Evolutionary conservation across 176 grass and related monocot species (phyloP), one percentile per base, ranked within the genome.

Genomic region (Triticum turgidum): DNA sequence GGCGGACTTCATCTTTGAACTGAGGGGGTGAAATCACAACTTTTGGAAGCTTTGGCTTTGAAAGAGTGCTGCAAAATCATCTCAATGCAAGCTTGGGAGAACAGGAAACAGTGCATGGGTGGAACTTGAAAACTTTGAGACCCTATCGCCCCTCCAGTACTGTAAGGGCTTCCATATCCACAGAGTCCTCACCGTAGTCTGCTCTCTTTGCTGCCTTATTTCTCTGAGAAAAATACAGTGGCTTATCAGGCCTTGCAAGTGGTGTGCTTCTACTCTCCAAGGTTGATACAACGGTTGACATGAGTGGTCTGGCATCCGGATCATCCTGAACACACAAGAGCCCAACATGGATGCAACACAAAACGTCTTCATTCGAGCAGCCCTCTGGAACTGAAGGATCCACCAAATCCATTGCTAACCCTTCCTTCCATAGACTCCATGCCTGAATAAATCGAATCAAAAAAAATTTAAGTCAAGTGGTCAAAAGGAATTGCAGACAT

Each of bases 311-410:
- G 39, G 87, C 91, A 67, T 93, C 69, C 37, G 88, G 72, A 49
- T 93, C 85, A 75, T 75, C 72, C 80, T 92, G 91, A 14, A 80
- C 87, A 62, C 91, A 92, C 34, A 92, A 84, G 29, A 93, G 85
- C 18, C 70, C 91, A 11, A 88, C 47, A 15, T 90, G 84, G 25
- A 88, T 80, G 79, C 91, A 93, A 73, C 54, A 81, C 13, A 86
- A 65, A 67, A 85, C 91, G 65, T 89, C 91, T 66, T 69, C 78
- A 3, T 61, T 25, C 0, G 62, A 83, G 44, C 77, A 93, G 18
- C 69, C 69, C 30, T 90, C 76, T 32, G 44, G 20, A 42, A 90
- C 61, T 15, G 44, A 85, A 7, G 51, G 51, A 54, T 52, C 49
- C 15, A 52, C 15, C 14, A 52, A 2, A 52, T 52, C 14, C 14